Conservation (phyloP, 495 filamentous ascomycete genomes). For the Parachaetomium inaequale region DNA sequence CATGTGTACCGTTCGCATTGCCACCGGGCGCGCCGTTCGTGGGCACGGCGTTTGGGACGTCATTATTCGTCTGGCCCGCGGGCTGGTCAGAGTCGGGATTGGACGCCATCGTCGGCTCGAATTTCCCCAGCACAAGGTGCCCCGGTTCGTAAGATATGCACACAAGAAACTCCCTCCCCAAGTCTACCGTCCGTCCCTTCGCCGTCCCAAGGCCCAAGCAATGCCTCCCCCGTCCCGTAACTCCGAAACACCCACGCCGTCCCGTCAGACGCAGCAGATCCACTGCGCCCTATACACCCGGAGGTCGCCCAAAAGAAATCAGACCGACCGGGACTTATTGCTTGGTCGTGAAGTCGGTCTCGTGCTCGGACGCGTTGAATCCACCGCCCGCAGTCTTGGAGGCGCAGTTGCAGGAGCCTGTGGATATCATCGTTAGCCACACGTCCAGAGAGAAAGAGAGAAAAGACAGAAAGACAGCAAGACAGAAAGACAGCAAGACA, state of each 20-base stretch:
- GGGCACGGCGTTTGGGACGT: too few relatives aligned
- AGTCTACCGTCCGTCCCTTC: neutral
- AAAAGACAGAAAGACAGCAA: conserved; percentile 25
- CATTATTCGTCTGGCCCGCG: too few relatives aligned
- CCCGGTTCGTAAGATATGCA: too few relatives aligned
- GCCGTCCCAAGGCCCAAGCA: neutral
- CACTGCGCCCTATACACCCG: too few relatives aligned
- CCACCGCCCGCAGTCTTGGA: conserved; percentile 62
- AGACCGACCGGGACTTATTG: conserved; percentile 31
- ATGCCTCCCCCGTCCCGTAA: neutral
- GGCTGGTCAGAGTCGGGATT: neutral
- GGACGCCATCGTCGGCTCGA: too few relatives aligned
- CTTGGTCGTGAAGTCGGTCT: conserved; percentile 80
- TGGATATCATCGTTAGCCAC: neutral
- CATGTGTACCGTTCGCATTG: too few relatives aligned
- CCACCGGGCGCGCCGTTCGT: too few relatives aligned
- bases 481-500: too few relatives aligned
- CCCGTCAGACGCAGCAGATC: neutral
- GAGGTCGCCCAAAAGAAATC: too few relatives aligned
- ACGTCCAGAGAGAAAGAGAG: neutral
- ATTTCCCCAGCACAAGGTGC: too few relatives aligned
- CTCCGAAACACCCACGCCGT: neutral
- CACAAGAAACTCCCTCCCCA: neutral
- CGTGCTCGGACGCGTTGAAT: conserved; percentile 49
- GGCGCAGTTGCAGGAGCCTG: conserved; percentile 81